A percentile compares a stretch with the other conserved stretches of the same genome.
phyloP scores from a whole-genome alignment of 129 eudicot species.

The Daucus carota region DNA sequence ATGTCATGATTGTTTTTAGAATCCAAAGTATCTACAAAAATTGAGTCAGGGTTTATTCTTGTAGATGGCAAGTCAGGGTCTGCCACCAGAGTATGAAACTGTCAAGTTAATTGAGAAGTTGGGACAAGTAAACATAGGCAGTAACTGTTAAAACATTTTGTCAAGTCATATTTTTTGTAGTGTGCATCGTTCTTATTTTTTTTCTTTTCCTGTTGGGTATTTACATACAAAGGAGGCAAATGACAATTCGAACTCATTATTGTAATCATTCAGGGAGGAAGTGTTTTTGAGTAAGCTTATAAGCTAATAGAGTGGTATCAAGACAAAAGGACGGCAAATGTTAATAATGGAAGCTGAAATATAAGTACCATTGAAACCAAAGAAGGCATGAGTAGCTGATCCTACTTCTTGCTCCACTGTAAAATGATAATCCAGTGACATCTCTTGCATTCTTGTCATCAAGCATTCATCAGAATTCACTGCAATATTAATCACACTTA shows the following conservation, averaged over 20 bases:
- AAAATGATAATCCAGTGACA: conserved; percentile 95
- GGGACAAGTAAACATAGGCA: neutral
- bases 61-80: neutral
- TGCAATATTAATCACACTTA: conserved; percentile 24
- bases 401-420: conserved; percentile 99
- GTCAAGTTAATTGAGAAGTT: neutral
- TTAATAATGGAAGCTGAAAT: too few relatives aligned
- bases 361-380: conserved; percentile 82
- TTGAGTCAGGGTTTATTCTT: neutral
- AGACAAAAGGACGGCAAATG: neutral
- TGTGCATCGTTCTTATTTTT: neutral
- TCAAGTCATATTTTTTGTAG: neutral
- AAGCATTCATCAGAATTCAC: conserved; percentile 90
- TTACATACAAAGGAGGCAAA: too few relatives aligned
- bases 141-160: neutral
- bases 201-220: too few relatives aligned
- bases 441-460: conserved; percentile 98
- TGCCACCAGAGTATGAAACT: neutral
- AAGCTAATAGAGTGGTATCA: neutral
- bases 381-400: conserved; percentile 97
- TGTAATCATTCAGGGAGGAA: neutral
- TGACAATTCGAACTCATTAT: neutral
- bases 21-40: neutral
- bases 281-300: neutral
- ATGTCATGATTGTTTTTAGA: neutral